Conservation (phyloP, 2,329 filamentous ascomycete genomes). For the Scedosporium aurantiacum region DNA sequence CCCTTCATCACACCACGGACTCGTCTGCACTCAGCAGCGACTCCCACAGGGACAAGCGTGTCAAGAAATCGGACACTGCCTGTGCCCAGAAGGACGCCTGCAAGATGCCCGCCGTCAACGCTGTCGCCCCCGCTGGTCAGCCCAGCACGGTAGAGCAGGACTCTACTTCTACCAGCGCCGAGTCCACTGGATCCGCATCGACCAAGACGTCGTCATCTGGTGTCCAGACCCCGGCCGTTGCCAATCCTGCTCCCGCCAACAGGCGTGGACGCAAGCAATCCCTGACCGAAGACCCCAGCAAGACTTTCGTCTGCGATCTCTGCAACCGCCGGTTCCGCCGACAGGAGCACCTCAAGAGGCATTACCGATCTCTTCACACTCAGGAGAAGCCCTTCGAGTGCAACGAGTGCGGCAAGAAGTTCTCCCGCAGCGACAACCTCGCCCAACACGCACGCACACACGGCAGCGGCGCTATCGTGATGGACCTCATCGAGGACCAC, state of each 20-base stretch:
- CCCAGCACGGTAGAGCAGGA: constrained; percentile 23
- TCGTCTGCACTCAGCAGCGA: constrained; percentile 1
- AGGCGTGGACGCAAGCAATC: constrained; percentile 98
- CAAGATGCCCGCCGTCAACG: constrained; percentile 31
- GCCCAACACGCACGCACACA: constrained; percentile 93
- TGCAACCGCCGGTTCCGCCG: constrained; percentile 96
- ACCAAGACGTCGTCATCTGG: constrained; percentile 25
- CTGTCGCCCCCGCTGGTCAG: constrained; percentile 22
- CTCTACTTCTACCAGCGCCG: constrained; percentile 20
- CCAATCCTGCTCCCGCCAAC: constrained; percentile 53
- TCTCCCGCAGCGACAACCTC: constrained; percentile 94
- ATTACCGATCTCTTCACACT: constrained; percentile 96
- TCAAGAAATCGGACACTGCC: constrained; percentile 34
- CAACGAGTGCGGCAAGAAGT: constrained; percentile 97
- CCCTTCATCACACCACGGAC: constrained; percentile 49
- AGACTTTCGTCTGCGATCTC: constrained; percentile 94
- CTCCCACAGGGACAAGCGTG: constrained; percentile 44
- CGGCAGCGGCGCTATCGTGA: constrained; percentile 77
- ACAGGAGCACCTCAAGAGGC: constrained; percentile 96
- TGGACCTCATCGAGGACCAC: constrained; percentile 71
- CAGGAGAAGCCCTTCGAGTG: constrained; percentile 98
- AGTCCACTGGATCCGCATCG: constrained; percentile 26
- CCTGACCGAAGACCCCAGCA: constrained; percentile 90
- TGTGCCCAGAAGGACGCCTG: constrained; percentile 27
- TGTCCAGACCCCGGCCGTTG: constrained; percentile 32